These are phyloP conservation scores for Emergomyces pasteurianus DNA, from an alignment of 2,329 filamentous ascomycete genomes.

Conservation along the genomic window DNA sequence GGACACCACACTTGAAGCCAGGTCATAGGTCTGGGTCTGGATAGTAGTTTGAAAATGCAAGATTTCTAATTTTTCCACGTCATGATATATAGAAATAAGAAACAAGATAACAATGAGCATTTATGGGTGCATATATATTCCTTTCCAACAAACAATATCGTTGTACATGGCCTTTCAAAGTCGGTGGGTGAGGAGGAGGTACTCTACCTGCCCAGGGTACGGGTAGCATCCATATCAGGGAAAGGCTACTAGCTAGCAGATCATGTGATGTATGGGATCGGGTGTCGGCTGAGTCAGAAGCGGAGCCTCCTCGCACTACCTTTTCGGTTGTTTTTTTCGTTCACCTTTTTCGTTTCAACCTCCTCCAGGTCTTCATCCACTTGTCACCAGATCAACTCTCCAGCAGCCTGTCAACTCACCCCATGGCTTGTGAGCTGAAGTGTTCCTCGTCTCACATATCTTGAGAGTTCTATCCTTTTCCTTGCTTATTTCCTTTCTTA, in stretches of 20 bases:
- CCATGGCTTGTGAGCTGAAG: slow-evolving; percentile 3
- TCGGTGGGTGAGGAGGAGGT: no score
- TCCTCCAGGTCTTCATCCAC: not conserved
- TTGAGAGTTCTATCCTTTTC: not conserved
- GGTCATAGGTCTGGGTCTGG: not conserved
- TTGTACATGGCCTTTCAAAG: no score
- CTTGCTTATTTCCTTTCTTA: no score
- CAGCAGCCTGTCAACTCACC: not conserved
- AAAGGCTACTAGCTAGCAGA: no score
- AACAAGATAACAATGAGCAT: not conserved
- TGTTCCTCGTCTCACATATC: not conserved
- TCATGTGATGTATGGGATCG: not conserved
- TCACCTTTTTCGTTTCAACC: not conserved
- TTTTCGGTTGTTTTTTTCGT: not conserved
- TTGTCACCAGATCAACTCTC: not conserved
- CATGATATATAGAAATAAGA: not conserved
- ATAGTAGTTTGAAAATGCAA: not conserved
- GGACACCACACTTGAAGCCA: not conserved
- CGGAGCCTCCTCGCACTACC: slow-evolving; percentile 2
- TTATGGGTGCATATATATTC: not conserved
- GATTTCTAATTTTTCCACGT: not conserved
- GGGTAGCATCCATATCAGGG: no score
- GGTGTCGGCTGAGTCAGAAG: slow-evolving; percentile 5
- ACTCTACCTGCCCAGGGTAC: no score
- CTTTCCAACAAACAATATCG: not conserved